Evolutionary conservation across 2,329 filamentous ascomycete genomes (phyloP), one percentile per base, ranked within the genome.

Genomic region (Fusarium scirpi): DNA sequence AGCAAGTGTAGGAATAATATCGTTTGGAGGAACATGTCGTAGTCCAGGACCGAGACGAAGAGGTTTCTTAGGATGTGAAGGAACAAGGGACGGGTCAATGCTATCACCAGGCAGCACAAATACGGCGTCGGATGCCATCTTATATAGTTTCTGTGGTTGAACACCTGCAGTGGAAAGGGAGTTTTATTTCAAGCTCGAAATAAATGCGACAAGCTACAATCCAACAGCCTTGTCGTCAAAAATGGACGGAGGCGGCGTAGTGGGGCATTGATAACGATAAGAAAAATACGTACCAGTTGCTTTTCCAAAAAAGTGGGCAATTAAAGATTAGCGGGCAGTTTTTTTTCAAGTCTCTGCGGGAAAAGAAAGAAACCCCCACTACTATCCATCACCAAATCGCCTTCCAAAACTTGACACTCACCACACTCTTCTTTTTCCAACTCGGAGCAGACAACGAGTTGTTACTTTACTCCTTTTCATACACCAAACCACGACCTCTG

Each of bases 31-130:
- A 64, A 94, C 89, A 79, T 97, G 90, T 66, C 92, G 91, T 61
- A 98, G 86, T 58, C 94, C 94, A 18, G 94, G 92, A 29, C 94
- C 94, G 27, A 98, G 86, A 59, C 92, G 93, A 69, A 97, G 85
- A 41, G 93, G 89, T 67, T 89, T 84, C 73, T 90, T 93, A 49
- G 86, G 85, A 67, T 91, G 86, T 30, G 87, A 87, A 4, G 93
- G 93, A 40, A 97, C 85, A 38, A 87, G 81, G 27, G 87, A 84
- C 2, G 87, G 79, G 62, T 93, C 88, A 47, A 98, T 86, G 32
- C 83, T 77, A 74, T 98, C 94, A 71, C 96, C 94, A 1, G 96
- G 96, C 9, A 98, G 88, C 66, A 98, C 88, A 67, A 95, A 84
- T 48, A 82, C 82, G n/a, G 85, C 81, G 29, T 88, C 84, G 34